These are phyloP conservation scores for Alternaria sp. DNA, from an alignment of 2,329 filamentous ascomycete species.

Conservation along the genomic window DNA sequence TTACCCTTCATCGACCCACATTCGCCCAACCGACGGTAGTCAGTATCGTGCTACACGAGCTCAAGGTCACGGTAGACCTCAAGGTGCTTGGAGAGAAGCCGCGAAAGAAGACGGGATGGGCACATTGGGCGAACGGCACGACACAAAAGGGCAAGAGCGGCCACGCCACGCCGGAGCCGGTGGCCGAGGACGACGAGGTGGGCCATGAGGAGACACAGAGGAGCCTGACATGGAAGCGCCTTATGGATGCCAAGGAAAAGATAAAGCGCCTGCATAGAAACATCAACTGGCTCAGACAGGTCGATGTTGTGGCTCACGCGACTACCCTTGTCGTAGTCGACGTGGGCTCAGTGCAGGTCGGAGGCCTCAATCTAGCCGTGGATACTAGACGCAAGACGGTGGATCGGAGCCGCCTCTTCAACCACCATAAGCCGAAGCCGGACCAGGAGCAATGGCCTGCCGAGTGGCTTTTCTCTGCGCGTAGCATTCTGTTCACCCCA, in stretches of 20 bases:
- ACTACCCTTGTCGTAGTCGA: slow-evolving; percentile 79
- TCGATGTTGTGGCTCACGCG: slow-evolving; percentile 86
- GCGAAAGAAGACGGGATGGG: slow-evolving; percentile 42
- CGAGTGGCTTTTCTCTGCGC: slow-evolving; percentile 89
- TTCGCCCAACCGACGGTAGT: slow-evolving; percentile 98
- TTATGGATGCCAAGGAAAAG: slow-evolving; percentile 81
- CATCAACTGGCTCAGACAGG: slow-evolving; percentile 86
- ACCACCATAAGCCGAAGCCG: slow-evolving; percentile 62
- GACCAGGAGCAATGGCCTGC: slow-evolving; percentile 75
- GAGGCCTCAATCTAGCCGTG: slow-evolving; percentile 83
- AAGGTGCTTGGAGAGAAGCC: slow-evolving; percentile 63
- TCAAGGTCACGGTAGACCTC: slow-evolving; percentile 83
- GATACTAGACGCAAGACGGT: slow-evolving; percentile 93
- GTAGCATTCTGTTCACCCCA: slow-evolving; percentile 87
- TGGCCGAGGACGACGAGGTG: slow-evolving; percentile 32
- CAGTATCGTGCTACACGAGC: slow-evolving; percentile 85
- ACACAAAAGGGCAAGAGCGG: slow-evolving; percentile 32
- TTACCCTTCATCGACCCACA: slow-evolving; percentile 90
- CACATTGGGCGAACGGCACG: slow-evolving; percentile 45
- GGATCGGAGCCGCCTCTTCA: slow-evolving; percentile 87
- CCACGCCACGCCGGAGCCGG: slow-evolving; percentile 30
- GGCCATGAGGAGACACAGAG: slow-evolving; percentile 55
- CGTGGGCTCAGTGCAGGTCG: slow-evolving; percentile 84
- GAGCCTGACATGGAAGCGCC: slow-evolving; percentile 80
- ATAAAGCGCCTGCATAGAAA: slow-evolving; percentile 87